Base-by-base conservation (phyloP, 345 rosid species). In the Laguncularia racemosa region DNA sequence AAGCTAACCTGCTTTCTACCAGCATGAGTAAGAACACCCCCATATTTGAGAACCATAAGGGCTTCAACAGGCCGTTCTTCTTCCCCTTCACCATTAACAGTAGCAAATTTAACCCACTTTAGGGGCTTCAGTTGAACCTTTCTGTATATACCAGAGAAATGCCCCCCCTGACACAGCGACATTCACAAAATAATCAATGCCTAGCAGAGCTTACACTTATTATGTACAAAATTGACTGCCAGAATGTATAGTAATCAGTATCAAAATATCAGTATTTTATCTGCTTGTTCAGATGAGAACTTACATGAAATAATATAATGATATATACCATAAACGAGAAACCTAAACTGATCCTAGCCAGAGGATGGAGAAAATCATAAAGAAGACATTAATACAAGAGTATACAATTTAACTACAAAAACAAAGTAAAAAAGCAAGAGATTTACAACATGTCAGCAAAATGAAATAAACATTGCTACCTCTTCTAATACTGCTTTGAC, bases 21-120 rank as follows among this genome's bases (percentile, higher is more conserved):
- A 63, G 99, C 99, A 88, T 95, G 99, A 17, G 99, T 95, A 62
- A 95, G 84, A 73, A 95, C 97, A 50, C 99, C 99, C 59, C 99
- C 99, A 73, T 95, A 95, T 65, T 95, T 95, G 65, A 95, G 86
- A 79, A 95, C 79, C 99, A 95, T 95, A 57, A 95, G 79, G 66
- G 99, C 99, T 73, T 95, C 99, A 57, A 81, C 84, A 44, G 97
- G 99, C 17, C 90, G 78, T 69, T 95, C 99, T 78, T 90, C 96
- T 76, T 87, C 98, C 46, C 88, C 99, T 63, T 95, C 97, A 66
- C 89, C 91, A 44, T 77, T 78, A 67, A 59, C 48, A 79, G 78
- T 95, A 61, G 76, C 67, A 67, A 85, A 82, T 63, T 78, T 95
- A 59, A 73, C 76, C 99, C 99, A 95, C 73, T 88, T 88, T 20